Base-by-base conservation (phyloP, 2,329 filamentous ascomycete genomes). In the Diaporthe eres region DNA sequence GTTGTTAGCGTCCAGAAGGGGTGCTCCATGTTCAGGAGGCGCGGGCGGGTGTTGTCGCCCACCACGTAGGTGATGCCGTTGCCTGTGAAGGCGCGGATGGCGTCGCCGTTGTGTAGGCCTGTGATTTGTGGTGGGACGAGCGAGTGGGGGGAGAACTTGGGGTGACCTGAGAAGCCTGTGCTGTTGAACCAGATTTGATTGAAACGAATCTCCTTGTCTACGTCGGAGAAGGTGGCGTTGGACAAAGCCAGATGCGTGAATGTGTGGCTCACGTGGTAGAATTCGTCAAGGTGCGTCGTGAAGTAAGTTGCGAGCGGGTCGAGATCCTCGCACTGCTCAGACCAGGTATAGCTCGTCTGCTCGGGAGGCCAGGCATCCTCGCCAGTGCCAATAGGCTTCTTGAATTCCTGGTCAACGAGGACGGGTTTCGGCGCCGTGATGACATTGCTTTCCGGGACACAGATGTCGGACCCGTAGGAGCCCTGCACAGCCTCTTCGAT, bases 31-130 rank as follows among this genome's bases (percentile, higher is more conserved):
- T 67, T 67, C 22, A 67, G 44, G 10, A 67, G 63, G 44, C 15
- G 63, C 44, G 63, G 44, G 28, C 28, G 47, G 0, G 63, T 67
- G 63, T 67, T 67, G 63, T 67, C 63, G 25, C 63, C 63, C 19
- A 67, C 63, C 19, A 67, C 63, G 13, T 51, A 67, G 6, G 31
- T 51, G 44, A 67, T 67, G 12, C 63, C 63, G 44, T 67, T 67
- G 2, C 31, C 63, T 25, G 47, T 37, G 28, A 67, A 67, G 19
- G 63, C 63, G 8, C 63, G 44, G 44, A 67, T 67, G 44, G 63
- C 63, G 31, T 67, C 63, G 44, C 63, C 63, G 44, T 67, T 67
- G 63, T 67, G 63, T 13, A 67, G 63, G 44, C 63, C 63, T 10
- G 63, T 67, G 63, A 67, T 67, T 8, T 67, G 63, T 1, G 63